Evolutionary conservation across 116 monocot genomes (phyloP).

Genomic region (Papilionanthe hybrid): DNA sequence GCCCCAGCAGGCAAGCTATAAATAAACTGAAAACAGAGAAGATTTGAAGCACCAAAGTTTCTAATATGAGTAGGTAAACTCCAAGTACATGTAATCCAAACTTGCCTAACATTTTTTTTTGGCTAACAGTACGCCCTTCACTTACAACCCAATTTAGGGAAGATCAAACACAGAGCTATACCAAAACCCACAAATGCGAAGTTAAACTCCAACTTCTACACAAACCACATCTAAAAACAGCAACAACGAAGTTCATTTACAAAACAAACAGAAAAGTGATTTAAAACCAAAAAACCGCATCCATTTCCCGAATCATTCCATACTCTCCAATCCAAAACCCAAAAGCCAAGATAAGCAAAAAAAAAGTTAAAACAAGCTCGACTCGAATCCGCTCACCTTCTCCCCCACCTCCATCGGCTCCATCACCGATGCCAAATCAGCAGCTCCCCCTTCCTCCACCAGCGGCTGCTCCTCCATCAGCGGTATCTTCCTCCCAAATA

Average conservation of each 20-base stretch:
- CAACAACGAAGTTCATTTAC: neutral
- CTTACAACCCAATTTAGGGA: neutral
- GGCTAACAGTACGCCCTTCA: neutral
- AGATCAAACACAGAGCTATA: neutral
- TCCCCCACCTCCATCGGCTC: neutral
- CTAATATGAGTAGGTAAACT: neutral
- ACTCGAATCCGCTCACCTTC: conserved; percentile 25
- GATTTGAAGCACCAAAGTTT: neutral
- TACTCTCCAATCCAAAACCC: neutral
- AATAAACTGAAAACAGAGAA: neutral
- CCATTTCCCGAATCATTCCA: neutral
- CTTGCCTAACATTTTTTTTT: neutral
- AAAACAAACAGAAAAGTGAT: neutral
- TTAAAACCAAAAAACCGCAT: neutral
- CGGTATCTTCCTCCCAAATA: conserved; percentile 65
- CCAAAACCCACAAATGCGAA: neutral
- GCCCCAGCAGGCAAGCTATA: neutral
- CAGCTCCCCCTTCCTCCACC: conserved; percentile 6
- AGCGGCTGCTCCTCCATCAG: conserved; percentile 19
- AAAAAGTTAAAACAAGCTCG: neutral
- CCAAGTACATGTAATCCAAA: neutral
- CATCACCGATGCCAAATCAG: conserved; percentile 4
- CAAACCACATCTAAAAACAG: neutral
- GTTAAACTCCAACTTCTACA: neutral
- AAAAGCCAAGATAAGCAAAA: neutral